These are phyloP conservation scores for Discostella stelligeroides DNA, from an alignment of 108 stramenopile genomes.

Conservation along the genomic window DNA sequence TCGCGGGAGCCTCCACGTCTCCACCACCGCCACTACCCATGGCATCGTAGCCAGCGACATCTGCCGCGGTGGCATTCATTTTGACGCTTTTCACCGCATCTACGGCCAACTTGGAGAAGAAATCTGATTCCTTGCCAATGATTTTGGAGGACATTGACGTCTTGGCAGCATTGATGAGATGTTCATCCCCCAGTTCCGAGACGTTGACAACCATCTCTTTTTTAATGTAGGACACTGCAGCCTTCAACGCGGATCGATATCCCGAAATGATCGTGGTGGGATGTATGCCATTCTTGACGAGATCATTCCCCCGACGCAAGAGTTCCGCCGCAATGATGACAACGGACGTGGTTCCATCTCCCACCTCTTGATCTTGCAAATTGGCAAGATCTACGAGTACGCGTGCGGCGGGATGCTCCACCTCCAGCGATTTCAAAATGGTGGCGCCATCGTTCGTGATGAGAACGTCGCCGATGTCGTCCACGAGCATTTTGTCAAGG, in stretches of 20 bases:
- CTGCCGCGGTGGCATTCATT: slow-evolving; percentile 59
- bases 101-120: slow-evolving; percentile 95
- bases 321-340: slow-evolving; percentile 98
- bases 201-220: slow-evolving; percentile 89
- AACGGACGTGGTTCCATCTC: slow-evolving; percentile 98
- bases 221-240: slow-evolving; percentile 96
- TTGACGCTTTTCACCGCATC: slow-evolving; percentile 94
- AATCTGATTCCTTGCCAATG: slow-evolving; percentile 92
- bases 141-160: slow-evolving; percentile 98
- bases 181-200: slow-evolving; percentile 75
- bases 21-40: slow-evolving; percentile 28
- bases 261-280: slow-evolving; percentile 98
- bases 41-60: slow-evolving; percentile 56
- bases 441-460: slow-evolving; percentile 99
- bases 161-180: slow-evolving; percentile 94
- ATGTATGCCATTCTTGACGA: slow-evolving; percentile 95
- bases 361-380: slow-evolving; percentile 98
- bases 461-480: slow-evolving; percentile 98
- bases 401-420: slow-evolving; percentile 99
- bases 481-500: slow-evolving; percentile 99
- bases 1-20: not conserved
- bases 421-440: slow-evolving; percentile 96
- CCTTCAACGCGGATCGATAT: slow-evolving; percentile 95
- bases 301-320: slow-evolving; percentile 93
- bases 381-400: slow-evolving; percentile 98